A percentile compares a stretch with the other conserved stretches of the same genome.
phyloP scores from a whole-genome alignment of 1,139 yeast species.

The Chernovozyma aurita region DNA sequence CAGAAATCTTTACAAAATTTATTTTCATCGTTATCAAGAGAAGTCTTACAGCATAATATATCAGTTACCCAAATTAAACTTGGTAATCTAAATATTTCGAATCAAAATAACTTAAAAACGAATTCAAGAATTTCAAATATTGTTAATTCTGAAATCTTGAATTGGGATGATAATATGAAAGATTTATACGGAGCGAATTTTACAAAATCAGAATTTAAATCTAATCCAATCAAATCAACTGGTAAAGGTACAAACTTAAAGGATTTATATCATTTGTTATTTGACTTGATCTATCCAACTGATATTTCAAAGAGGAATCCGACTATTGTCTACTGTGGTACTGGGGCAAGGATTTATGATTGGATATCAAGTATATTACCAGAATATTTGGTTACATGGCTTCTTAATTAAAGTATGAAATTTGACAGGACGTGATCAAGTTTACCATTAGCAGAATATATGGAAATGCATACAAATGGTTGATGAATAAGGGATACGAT shows the following conservation, averaged over 20 bases:
- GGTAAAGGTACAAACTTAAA: constrained; percentile 40
- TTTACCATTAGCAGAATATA: too few relatives aligned
- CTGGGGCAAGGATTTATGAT: constrained; percentile 46
- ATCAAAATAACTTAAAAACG: constrained; percentile 21
- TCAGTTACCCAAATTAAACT: constrained; percentile 43
- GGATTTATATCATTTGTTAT: constrained; percentile 49
- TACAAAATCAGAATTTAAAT: constrained; percentile 27
- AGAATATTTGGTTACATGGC: constrained; percentile 26
- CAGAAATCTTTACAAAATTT: constrained; percentile 33
- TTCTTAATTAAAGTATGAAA: constrained; percentile 10
- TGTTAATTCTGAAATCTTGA: constrained; percentile 34
- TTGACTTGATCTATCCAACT: constrained; percentile 45
- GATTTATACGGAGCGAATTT: constrained; percentile 33
- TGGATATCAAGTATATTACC: constrained; percentile 32
- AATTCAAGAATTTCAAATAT: constrained; percentile 25
- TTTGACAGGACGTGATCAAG: too few relatives aligned
- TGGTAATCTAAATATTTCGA: constrained; percentile 44
- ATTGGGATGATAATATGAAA: constrained; percentile 39
- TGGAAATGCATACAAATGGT: too few relatives aligned
- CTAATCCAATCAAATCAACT: constrained; percentile 32
- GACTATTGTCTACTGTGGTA: constrained; percentile 42
- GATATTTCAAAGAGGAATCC: constrained; percentile 18
- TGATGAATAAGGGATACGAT: too few relatives aligned
- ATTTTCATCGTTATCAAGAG: constrained; percentile 38
- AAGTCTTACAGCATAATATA: constrained; percentile 36